phyloP scores from a whole-genome alignment of 1,284 basidiomycete genomes.

The Afroboletus lepidellus region DNA sequence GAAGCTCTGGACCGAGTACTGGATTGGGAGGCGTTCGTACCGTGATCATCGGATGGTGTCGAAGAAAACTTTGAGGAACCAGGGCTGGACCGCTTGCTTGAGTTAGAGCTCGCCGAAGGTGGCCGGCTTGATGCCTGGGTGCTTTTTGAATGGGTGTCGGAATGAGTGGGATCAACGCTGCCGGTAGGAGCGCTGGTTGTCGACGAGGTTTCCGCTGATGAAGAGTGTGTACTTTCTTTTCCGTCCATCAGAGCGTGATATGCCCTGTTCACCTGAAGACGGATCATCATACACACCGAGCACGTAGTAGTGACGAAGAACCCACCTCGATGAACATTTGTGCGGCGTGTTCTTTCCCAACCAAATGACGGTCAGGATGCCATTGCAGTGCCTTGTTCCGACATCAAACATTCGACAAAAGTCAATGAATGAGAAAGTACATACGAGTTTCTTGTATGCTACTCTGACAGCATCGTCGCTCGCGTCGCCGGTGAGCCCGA shows the following conservation, averaged over 20 bases:
- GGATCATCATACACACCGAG: slow-evolving; percentile 18
- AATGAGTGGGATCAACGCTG: slow-evolving; percentile 22
- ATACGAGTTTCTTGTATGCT: slow-evolving; percentile 37
- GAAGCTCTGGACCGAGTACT: slow-evolving; percentile 11
- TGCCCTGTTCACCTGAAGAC: slow-evolving; percentile 29
- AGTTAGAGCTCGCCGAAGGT: slow-evolving; percentile 32
- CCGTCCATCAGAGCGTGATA: slow-evolving; percentile 72
- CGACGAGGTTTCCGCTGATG: slow-evolving; percentile 29
- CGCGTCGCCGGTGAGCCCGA: slow-evolving; percentile 33
- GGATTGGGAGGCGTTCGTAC: slow-evolving; percentile 11
- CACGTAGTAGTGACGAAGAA: slow-evolving; percentile 9
- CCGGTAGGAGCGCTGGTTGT: slow-evolving; percentile 21
- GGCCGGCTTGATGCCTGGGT: slow-evolving; percentile 30
- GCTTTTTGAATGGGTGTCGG: slow-evolving; percentile 22
- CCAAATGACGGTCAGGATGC: slow-evolving; percentile 55
- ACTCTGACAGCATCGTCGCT: slow-evolving; percentile 32
- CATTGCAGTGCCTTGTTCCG: slow-evolving; percentile 33
- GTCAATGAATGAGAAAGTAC: slow-evolving; percentile 6
- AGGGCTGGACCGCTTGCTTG: slow-evolving; percentile 24
- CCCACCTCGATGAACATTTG: slow-evolving; percentile 34
- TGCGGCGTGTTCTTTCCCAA: slow-evolving; percentile 33
- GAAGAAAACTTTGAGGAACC: slow-evolving; percentile 9
- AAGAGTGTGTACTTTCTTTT: slow-evolving; percentile 54
- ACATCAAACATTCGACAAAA: slow-evolving; percentile 9
- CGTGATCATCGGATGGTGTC: slow-evolving; percentile 13